A percentile compares a stretch with the other conserved stretches of the same genome.
phyloP scores from a whole-genome alignment of 352 stramenopile species.

The Phytophthora podocarpi region DNA sequence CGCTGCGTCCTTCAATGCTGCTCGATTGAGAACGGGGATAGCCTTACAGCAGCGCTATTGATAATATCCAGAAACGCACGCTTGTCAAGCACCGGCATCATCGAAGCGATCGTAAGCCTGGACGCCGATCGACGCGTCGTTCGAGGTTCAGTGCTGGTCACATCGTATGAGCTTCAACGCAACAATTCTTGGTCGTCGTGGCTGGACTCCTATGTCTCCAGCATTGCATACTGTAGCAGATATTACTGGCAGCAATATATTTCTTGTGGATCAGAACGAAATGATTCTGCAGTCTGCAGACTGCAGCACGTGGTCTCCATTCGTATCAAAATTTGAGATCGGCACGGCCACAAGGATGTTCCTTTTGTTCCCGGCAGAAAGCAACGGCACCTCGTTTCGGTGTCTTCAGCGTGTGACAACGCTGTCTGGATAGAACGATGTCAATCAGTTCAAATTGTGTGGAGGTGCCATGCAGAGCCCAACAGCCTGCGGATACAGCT shows the following conservation, averaged over 20 bases:
- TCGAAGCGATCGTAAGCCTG: not conserved
- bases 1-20: not conserved
- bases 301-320: not conserved
- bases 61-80: no score
- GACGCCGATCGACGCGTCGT: not conserved
- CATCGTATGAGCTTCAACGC: no score
- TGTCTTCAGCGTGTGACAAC: slow-evolving; percentile 18
- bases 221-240: no score
- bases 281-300: no score
- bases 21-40: not conserved
- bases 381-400: slow-evolving; percentile 7
- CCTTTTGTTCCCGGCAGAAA: not conserved
- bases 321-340: no score
- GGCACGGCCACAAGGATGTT: slow-evolving; percentile 12
- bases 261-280: no score
- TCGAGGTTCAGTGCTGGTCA: no score
- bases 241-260: no score
- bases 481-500: slow-evolving; percentile 21
- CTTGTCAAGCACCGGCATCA: not conserved
- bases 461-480: not conserved
- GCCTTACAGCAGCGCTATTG: not conserved
- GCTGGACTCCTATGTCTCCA: no score
- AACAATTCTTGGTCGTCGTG: no score
- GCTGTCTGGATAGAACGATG: no score
- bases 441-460: no score